These are phyloP conservation scores for Millerozyma acaciae DNA, from an alignment of 805 yeast genomes.

Conservation along the genomic window DNA sequence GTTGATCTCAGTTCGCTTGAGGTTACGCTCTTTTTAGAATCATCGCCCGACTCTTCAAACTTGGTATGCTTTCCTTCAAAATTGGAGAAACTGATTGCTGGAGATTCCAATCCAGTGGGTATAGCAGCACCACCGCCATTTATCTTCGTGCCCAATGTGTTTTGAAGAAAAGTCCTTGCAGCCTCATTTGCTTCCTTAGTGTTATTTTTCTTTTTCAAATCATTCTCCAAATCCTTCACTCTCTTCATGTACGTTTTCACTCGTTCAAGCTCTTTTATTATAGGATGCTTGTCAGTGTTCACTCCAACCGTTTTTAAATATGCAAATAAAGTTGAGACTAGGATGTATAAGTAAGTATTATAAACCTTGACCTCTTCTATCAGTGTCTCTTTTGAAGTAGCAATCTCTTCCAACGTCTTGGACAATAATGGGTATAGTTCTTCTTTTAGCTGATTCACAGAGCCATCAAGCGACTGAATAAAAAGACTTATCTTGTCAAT, in stretches of 20 bases:
- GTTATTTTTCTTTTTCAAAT: constrained; percentile 17
- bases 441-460: constrained; percentile 32
- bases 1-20: no score
- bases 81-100: constrained; percentile 37
- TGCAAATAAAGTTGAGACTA: constrained; percentile 55
- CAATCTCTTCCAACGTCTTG: constrained; percentile 38
- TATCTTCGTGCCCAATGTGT: constrained; percentile 37
- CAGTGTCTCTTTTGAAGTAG: constrained; percentile 18
- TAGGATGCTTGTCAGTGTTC: constrained; percentile 55
- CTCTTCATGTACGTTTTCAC: constrained; percentile 67
- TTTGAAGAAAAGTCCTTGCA: constrained; percentile 46
- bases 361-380: constrained; percentile 28
- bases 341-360: constrained; percentile 46
- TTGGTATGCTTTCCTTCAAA: constrained; percentile 39
- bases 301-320: constrained; percentile 57
- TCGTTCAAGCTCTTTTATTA: constrained; percentile 62
- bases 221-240: constrained; percentile 38
- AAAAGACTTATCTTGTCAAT: constrained; percentile 39
- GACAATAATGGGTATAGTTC: constrained; percentile 34
- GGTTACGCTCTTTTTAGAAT: no score
- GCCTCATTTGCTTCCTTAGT: constrained; percentile 30
- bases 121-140: constrained; percentile 29
- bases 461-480: constrained; percentile 32
- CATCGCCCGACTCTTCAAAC: no score
- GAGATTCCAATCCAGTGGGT: constrained; percentile 19